Conservation (phyloP, 164 flowering plant genomes). For the Cinnamomum micranthum region DNA sequence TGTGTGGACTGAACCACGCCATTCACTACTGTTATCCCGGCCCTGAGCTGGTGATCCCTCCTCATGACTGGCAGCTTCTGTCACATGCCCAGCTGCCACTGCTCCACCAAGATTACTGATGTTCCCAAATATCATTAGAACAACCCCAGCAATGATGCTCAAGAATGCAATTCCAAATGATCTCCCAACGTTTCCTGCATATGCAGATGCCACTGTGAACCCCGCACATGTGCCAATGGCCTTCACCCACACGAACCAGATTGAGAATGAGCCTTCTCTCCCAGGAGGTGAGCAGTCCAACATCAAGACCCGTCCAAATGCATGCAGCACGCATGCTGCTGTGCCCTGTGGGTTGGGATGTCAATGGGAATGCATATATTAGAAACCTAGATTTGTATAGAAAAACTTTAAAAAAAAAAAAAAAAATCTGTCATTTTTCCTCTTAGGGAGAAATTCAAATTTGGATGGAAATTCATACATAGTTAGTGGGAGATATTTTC, state of each 20-base stretch:
- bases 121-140: constrained; percentile 49
- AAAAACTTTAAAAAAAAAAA: no score
- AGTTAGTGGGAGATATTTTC: no score
- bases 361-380: no score
- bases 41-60: constrained; percentile 20
- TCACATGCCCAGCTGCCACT: constrained; percentile 52
- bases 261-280: constrained; percentile 54
- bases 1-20: neutral
- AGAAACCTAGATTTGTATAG: no score
- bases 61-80: constrained; percentile 20
- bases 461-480: no score
- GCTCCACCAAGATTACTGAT: constrained; percentile 54
- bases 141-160: constrained; percentile 22
- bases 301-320: constrained; percentile 50
- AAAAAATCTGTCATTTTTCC: no score
- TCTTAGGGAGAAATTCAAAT: no score
- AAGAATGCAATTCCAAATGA: constrained; percentile 41
- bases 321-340: constrained; percentile 42
- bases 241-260: constrained; percentile 52
- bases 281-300: constrained; percentile 56
- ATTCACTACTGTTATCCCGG: constrained; percentile 7
- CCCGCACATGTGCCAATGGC: constrained; percentile 44
- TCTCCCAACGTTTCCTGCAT: constrained; percentile 24
- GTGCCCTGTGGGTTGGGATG: constrained; percentile 30
- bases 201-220: constrained; percentile 38